Base-by-base conservation (phyloP, 345 rosid genomes). In the Populus deltoides region DNA sequence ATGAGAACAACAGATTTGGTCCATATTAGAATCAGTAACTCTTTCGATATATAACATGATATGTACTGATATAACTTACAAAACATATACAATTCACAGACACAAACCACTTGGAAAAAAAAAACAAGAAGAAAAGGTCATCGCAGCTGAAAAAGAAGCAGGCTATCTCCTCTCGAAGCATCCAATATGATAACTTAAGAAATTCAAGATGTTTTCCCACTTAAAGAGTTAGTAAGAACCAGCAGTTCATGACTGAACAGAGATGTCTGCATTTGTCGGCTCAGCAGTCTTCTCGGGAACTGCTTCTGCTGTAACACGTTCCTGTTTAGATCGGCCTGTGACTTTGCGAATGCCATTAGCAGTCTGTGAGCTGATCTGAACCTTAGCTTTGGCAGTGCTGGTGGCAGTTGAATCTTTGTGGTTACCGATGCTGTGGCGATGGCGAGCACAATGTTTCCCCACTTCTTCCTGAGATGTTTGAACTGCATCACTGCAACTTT, bases 401-500 rank as follows among this genome's bases (percentile, higher is more conserved):
- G 70, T 51, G 0, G 77, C 61, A 62, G 68, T 25, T 36, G 82
- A 57, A 71, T 55, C 82, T 75, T 86, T 91, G 86, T 72, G 82
- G 77, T 53, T 80, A 51, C 89, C 92, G 4, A 87, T 68, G 83
- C 98, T 95, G 82, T 90, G 91, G 70, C 96, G 95, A 66, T 87
- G 87, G 33, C 88, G 85, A 69, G 78, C 85, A 88, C 92, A 89
- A 77, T 71, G 84, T 81, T 86, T 89, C 79, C 84, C 91, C 70
- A 84, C 90, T 71, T 83, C 92, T 31, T 86, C 94, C 57, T 62
- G 80, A 70, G 83, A 72, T 70, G 89, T 39, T 65, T 57, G 81
- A 76, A 83, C 68, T 24, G 88, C 90, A 85, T 93, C 97, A n/a
- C 92, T 73, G 72, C 94, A 92, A 87, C 99, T 96, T 93, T 85